phyloP scores from a whole-genome alignment of 179 eudicot species.

The Carnegiea gigantea region DNA sequence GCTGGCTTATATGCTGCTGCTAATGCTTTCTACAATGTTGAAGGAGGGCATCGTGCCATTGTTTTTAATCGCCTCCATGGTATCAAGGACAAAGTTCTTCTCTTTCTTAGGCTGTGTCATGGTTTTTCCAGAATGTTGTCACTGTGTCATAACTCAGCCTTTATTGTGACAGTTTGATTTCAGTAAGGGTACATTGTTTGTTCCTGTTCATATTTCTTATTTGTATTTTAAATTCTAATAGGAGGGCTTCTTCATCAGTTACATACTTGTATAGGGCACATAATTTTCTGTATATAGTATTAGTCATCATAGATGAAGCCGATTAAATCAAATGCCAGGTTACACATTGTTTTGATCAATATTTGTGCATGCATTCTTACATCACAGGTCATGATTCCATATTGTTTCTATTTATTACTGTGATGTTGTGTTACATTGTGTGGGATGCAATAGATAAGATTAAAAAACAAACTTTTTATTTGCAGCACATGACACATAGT shows the following conservation, averaged over 20 bases:
- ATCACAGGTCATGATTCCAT: background rate
- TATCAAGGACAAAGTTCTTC: constrained; percentile 42
- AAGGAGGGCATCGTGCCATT: constrained; percentile 93
- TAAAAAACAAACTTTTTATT: no score
- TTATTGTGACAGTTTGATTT: background rate
- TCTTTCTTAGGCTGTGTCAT: background rate
- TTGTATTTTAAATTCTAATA: background rate
- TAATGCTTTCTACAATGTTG: constrained; percentile 85
- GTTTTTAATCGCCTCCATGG: constrained; percentile 54
- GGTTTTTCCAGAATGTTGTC: background rate
- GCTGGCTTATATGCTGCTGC: constrained; percentile 61
- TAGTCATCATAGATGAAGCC: no score
- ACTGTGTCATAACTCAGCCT: background rate
- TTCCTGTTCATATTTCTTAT: background rate
- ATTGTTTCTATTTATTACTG: background rate
- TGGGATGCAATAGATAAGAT: background rate
- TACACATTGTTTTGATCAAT: no score
- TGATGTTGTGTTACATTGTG: background rate
- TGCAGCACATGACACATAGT: no score
- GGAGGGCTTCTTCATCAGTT: background rate
- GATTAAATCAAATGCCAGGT: no score
- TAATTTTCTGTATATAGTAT: no score
- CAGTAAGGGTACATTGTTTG: background rate
- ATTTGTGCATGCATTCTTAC: background rate
- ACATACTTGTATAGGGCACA: no score